These are phyloP conservation scores for Gossypium mustelinum DNA, from an alignment of 345 rosid genomes.

Conservation along the genomic window DNA sequence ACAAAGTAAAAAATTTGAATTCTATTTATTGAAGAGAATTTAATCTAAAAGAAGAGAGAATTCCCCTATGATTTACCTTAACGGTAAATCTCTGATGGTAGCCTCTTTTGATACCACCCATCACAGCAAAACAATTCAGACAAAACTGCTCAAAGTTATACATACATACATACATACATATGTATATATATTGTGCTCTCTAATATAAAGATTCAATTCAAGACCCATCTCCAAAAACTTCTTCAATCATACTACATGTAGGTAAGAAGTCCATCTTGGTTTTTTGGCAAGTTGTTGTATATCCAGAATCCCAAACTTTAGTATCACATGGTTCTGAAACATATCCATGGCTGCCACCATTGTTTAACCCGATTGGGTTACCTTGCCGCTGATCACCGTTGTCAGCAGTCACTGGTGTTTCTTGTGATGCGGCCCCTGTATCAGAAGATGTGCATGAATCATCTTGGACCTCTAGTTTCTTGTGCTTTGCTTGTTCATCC, in stretches of 20 bases:
- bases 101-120: slow-evolving; percentile 2
- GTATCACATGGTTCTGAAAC: slow-evolving; percentile 32
- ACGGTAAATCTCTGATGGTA: not conserved
- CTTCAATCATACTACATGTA: slow-evolving; percentile 52
- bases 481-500: slow-evolving; percentile 15
- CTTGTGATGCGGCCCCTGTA: slow-evolving; percentile 10
- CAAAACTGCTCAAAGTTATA: slow-evolving; percentile 2
- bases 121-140: not conserved
- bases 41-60: not conserved
- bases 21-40: slow-evolving; percentile 10
- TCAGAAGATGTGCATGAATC: slow-evolving; percentile 40
- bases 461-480: slow-evolving; percentile 22
- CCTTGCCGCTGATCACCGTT: slow-evolving; percentile 16
- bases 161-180: not conserved
- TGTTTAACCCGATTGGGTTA: slow-evolving; percentile 18
- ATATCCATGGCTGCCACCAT: slow-evolving; percentile 25
- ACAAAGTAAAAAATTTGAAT: slow-evolving; percentile 18
- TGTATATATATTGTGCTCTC: not conserved
- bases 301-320: slow-evolving; percentile 43
- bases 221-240: slow-evolving; percentile 48
- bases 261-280: slow-evolving; percentile 39
- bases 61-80: slow-evolving; percentile 7
- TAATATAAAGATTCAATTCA: slow-evolving; percentile 12
- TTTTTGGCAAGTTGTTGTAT: slow-evolving; percentile 21
- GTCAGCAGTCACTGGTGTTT: slow-evolving; percentile 15